Evolutionary conservation across 1,139 yeast species (phyloP).

Genomic region (Saccharomyces uvarum): DNA sequence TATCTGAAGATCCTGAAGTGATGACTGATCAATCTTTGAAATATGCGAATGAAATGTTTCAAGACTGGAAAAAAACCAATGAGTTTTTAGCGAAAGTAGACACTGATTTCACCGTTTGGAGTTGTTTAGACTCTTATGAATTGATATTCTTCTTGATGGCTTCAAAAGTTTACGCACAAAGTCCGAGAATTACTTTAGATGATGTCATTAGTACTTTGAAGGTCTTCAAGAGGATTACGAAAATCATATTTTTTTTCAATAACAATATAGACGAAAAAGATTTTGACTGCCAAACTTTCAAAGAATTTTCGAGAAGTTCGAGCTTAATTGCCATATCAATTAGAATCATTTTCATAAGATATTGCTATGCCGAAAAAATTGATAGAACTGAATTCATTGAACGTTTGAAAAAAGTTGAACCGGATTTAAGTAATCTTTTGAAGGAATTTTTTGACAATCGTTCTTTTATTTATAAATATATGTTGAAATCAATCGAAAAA

Average conservation of each 20-base stretch:
- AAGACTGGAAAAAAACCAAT: slow-evolving; percentile 1
- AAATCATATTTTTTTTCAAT: slow-evolving; percentile 5
- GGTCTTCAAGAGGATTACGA: not conserved
- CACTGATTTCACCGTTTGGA: not conserved
- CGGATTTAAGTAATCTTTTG: slow-evolving; percentile 14
- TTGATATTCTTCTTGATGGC: not conserved
- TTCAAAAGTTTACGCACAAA: not conserved
- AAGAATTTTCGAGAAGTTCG: slow-evolving; percentile 13
- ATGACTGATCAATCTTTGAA: slow-evolving; percentile 12
- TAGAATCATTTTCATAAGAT: slow-evolving; percentile 16
- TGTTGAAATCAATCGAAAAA: slow-evolving; percentile 21
- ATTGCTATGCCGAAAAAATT: slow-evolving; percentile 11
- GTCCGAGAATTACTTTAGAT: not conserved
- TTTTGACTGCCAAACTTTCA: slow-evolving; percentile 12
- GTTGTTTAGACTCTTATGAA: not conserved
- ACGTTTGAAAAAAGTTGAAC: slow-evolving; percentile 11
- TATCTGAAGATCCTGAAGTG: slow-evolving; percentile 9
- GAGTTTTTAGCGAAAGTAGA: not conserved
- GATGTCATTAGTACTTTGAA: not conserved
- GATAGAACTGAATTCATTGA: slow-evolving; percentile 12
- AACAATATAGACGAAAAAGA: slow-evolving; percentile 8
- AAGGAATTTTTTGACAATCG: slow-evolving; percentile 17
- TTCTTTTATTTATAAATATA: slow-evolving; percentile 19
- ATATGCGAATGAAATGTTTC: slow-evolving; percentile 13
- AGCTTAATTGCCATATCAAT: slow-evolving; percentile 17